A percentile compares a stretch with the other conserved stretches of the same genome.
Conservation (phyloP, 129 eudicot species). For the Chrysanthemum lavandulifolium region DNA sequence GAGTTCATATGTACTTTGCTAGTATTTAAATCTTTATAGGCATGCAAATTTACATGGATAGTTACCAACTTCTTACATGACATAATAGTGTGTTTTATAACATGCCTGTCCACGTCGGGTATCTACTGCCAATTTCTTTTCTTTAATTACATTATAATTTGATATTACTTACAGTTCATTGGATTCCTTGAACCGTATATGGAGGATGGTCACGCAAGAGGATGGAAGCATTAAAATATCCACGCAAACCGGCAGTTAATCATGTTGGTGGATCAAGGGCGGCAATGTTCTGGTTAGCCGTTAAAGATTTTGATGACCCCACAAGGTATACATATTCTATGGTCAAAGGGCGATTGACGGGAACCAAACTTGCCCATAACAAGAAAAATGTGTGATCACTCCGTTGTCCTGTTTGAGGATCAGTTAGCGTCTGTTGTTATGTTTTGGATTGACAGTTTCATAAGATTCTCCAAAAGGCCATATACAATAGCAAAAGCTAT, state of each 20-base stretch:
- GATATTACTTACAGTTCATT: constrained; percentile 52
- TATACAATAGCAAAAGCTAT: constrained; percentile 11
- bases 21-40: no score
- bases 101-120: neutral
- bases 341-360: constrained; percentile 17
- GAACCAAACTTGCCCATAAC: neutral
- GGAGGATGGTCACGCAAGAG: constrained; percentile 55
- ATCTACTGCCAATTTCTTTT: neutral
- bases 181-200: constrained; percentile 87
- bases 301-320: neutral
- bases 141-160: neutral
- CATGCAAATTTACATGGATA: no score
- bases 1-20: no score
- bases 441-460: constrained; percentile 21
- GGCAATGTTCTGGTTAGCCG: constrained; percentile 26
- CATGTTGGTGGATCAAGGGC: constrained; percentile 21
- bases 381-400: constrained; percentile 24
- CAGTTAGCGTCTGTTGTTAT: constrained; percentile 12
- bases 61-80: neutral
- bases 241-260: constrained; percentile 7
- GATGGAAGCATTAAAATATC: constrained; percentile 61
- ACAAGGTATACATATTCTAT: constrained; percentile 11
- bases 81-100: neutral
- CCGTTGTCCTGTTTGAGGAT: constrained; percentile 26
- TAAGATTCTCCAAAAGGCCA: constrained; percentile 35